Evolutionary conservation across 805 yeast genomes (phyloP).

Genomic region (Limtongia smithiae): DNA sequence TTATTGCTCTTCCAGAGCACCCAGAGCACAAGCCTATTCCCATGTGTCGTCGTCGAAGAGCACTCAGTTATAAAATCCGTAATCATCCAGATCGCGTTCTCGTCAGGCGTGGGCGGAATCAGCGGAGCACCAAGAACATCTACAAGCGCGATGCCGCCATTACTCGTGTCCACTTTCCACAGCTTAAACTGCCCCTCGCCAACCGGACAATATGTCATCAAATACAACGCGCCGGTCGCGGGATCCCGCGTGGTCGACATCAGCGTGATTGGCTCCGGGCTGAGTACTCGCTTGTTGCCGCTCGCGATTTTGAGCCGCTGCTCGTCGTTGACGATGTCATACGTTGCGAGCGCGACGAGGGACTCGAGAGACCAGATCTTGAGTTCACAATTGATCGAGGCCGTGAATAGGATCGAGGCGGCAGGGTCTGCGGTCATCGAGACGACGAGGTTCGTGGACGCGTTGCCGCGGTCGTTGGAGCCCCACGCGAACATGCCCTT

Average conservation of each 20-base stretch:
- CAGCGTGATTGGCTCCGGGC: conserved; percentile 36
- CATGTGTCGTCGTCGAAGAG: conserved; percentile 10
- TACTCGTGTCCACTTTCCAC: conserved; percentile 32
- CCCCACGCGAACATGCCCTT: conserved; percentile 37
- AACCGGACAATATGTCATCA: conserved; percentile 44
- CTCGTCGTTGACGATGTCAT: conserved; percentile 13
- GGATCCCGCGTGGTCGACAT: conserved; percentile 30
- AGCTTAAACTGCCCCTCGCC: conserved; percentile 46
- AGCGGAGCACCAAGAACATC: conserved; percentile 35
- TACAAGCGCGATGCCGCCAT: conserved; percentile 19
- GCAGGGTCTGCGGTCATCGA: conserved; percentile 37
- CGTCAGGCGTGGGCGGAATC: conserved; percentile 37
- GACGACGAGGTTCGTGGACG: conserved; percentile 40
- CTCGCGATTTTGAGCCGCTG: neutral
- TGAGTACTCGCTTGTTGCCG: conserved; percentile 34
- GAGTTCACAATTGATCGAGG: conserved; percentile 52
- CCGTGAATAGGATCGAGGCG: conserved; percentile 43
- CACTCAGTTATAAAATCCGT: conserved; percentile 43
- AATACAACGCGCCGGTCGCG: conserved; percentile 17
- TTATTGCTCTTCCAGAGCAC: conserved; percentile 64
- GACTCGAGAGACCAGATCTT: conserved; percentile 57
- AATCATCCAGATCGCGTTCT: conserved; percentile 46
- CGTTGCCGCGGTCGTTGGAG: conserved; percentile 38
- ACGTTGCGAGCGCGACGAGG: conserved; percentile 35
- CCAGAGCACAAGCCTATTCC: conserved; percentile 41